Evolutionary conservation across 2,329 filamentous ascomycete species (phyloP).

Genomic region (Nigrospora oryzae): DNA sequence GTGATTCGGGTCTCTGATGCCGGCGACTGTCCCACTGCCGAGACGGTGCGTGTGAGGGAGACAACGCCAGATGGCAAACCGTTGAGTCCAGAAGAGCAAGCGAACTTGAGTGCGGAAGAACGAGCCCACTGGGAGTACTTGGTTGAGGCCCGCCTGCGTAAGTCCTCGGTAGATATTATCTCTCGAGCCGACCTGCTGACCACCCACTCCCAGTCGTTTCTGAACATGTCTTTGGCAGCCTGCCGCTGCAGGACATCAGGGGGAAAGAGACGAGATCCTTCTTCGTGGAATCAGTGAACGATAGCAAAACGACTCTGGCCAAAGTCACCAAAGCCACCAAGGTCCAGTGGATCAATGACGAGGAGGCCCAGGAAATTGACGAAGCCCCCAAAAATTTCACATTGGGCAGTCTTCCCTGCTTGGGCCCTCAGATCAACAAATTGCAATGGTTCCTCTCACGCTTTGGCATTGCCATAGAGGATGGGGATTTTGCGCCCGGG

Average conservation of each 20-base stretch:
- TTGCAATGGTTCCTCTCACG: constrained; percentile 59
- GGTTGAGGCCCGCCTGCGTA: constrained; percentile 19
- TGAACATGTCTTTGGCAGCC: constrained; percentile 61
- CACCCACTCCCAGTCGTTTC: constrained; percentile 37
- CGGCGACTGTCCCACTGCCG: constrained; percentile 45
- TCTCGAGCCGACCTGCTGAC: too few species aligned
- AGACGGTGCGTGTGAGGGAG: constrained; percentile 53
- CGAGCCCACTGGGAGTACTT: constrained; percentile 12
- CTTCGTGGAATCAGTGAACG: constrained; percentile 47
- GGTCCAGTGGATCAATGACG: constrained; percentile 27
- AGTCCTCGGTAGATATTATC: background rate
- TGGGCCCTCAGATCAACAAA: constrained; percentile 52
- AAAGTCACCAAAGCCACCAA: constrained; percentile 29
- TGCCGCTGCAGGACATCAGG: constrained; percentile 58
- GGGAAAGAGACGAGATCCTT: constrained; percentile 45
- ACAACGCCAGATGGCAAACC: constrained; percentile 30
- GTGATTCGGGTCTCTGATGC: constrained; percentile 51
- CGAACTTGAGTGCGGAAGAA: too few species aligned
- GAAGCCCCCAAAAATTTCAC: constrained; percentile 25
- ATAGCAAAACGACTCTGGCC: constrained; percentile 32
- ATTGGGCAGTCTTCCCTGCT: constrained; percentile 55
- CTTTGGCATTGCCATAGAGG: constrained; percentile 27
- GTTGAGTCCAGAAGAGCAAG: constrained; percentile 4
- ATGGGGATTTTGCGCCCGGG: constrained; percentile 35
- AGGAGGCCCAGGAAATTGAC: constrained; percentile 8